phyloP scores from a whole-genome alignment of 1,284 basidiomycete genomes.

The Phellopilus nigrolimitatus region DNA sequence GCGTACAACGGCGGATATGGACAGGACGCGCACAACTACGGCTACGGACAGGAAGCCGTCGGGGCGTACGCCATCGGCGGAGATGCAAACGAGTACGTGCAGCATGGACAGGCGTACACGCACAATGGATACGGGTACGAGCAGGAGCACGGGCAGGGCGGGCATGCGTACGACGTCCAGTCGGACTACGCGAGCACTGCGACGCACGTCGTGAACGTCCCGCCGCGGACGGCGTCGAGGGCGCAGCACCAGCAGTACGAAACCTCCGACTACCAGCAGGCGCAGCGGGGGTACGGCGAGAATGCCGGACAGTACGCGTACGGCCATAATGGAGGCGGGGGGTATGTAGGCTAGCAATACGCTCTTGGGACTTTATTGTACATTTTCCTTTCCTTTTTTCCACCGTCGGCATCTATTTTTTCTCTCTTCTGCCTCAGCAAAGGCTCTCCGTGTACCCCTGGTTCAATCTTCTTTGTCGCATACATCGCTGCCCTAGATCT shows the following conservation, averaged over 20 bases:
- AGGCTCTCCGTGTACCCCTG: conserved; percentile 7
- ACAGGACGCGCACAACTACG: conserved; percentile 8
- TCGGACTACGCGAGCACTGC: conserved; percentile 9
- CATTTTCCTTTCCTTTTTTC: conserved; percentile 1
- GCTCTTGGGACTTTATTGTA: conserved; percentile 9
- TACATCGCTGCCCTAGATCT: background rate
- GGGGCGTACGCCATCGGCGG: conserved; percentile 15
- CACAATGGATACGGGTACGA: conserved; percentile 13
- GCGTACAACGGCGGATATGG: conserved; percentile 3
- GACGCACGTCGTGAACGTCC: conserved; percentile 5
- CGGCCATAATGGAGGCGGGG: conserved; percentile 10
- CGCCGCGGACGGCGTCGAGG: conserved; percentile 14
- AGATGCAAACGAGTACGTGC: conserved; percentile 12
- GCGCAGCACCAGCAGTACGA: conserved; percentile 17
- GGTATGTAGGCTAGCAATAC: conserved; percentile 12
- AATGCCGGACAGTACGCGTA: conserved; percentile 14
- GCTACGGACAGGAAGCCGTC: conserved; percentile 12
- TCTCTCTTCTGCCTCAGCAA: background rate
- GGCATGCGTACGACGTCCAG: conserved; percentile 17
- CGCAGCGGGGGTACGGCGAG: conserved; percentile 6
- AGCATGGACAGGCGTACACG: conserved; percentile 10
- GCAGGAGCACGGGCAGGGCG: conserved; percentile 7
- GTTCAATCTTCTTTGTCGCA: background rate
- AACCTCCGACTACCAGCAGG: conserved; percentile 8
- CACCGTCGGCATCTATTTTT: background rate